These are phyloP conservation scores for Jatropha multifida DNA, from an alignment of 441 rosid genomes.

Conservation along the genomic window DNA sequence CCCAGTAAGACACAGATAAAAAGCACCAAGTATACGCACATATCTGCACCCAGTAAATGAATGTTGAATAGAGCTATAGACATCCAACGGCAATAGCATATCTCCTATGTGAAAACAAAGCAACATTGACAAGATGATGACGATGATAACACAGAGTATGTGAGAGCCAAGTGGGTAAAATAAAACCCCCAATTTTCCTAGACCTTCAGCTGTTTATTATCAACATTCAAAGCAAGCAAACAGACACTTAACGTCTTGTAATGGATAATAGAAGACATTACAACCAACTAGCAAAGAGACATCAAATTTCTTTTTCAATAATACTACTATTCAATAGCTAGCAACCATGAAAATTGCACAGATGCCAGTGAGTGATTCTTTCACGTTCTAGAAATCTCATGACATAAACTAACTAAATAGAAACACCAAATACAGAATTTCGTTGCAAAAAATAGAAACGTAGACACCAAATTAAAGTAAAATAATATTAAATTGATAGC, in stretches of 20 bases:
- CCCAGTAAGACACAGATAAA: conserved; percentile 84
- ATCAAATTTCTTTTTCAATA: not conserved
- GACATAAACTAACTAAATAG: no score
- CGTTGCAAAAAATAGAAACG: not conserved
- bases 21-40: conserved; percentile 87
- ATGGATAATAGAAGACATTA: not conserved
- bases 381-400: no score
- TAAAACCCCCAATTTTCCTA: not conserved
- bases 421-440: no score
- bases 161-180: not conserved
- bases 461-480: not conserved
- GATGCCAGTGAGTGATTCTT: not conserved
- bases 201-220: not conserved
- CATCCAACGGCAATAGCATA: not conserved
- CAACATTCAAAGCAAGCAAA: not conserved
- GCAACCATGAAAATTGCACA: not conserved
- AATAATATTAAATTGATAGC: not conserved
- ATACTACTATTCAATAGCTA: not conserved
- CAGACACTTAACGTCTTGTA: not conserved
- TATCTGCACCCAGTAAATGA: conserved; percentile 42
- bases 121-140: not conserved
- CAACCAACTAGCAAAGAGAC: not conserved
- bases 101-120: no score
- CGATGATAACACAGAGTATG: not conserved
- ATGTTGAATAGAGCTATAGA: not conserved